Conservation (phyloP, 441 rosid genomes). For the Dalechampia spathulata region DNA sequence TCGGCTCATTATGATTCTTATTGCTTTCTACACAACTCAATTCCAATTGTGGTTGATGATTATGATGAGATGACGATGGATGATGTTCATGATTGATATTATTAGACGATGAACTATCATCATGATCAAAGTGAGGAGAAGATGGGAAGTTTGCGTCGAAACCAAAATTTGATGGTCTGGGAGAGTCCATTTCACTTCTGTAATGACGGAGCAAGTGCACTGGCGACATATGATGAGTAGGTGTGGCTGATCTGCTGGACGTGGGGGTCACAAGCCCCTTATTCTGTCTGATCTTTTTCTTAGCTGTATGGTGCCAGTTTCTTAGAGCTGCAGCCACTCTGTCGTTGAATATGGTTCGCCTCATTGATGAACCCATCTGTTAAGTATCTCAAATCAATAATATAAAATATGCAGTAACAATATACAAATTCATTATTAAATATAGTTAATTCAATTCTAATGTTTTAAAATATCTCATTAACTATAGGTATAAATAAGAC, state of each 20-base stretch:
- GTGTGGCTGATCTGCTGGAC: conserved; percentile 62
- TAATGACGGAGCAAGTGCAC: conserved; percentile 56
- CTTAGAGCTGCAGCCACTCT: conserved; percentile 62
- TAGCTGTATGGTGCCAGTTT: conserved; percentile 71
- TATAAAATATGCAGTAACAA: too few relatives aligned
- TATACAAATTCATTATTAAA: too few relatives aligned
- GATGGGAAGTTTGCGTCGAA: conserved; percentile 41
- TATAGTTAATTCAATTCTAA: too few relatives aligned
- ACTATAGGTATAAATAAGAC: too few relatives aligned
- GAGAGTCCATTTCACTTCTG: conserved; percentile 39
- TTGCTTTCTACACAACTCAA: neutral
- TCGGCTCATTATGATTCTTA: conserved; percentile 1
- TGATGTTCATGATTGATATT: too few relatives aligned
- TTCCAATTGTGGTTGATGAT: neutral
- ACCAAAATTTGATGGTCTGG: conserved; percentile 33
- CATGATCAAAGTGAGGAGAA: conserved; percentile 10
- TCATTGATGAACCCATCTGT: conserved; percentile 91
- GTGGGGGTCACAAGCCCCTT: conserved; percentile 45
- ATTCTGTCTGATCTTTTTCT: conserved; percentile 45
- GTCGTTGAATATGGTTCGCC: conserved; percentile 73
- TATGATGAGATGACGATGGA: too few relatives aligned
- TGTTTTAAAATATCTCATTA: too few relatives aligned
- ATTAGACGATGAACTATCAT: conserved; percentile 7
- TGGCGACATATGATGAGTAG: conserved; percentile 51
- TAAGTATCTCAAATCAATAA: too few relatives aligned